These are phyloP conservation scores for Mesembryanthemum crystallinum DNA, from an alignment of 148 eudicot species.

Conservation along the genomic window DNA sequence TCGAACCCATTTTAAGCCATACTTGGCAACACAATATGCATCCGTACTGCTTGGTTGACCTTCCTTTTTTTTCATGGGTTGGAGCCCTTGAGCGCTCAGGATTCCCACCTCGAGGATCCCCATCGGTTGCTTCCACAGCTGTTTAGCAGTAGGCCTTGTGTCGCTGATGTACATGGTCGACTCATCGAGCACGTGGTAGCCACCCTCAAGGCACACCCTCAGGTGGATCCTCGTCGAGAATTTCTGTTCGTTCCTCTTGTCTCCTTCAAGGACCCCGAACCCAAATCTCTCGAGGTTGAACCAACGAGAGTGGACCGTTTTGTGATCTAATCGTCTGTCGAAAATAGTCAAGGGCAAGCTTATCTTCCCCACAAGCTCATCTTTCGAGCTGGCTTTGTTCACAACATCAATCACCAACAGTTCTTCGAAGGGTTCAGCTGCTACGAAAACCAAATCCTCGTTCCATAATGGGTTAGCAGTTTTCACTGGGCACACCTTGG, in stretches of 20 bases:
- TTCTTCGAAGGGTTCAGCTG: conserved; percentile 46
- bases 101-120: conserved; percentile 43
- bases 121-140: conserved; percentile 44
- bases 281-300: conserved; percentile 43
- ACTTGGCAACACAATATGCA: conserved; percentile 39
- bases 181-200: conserved; percentile 48
- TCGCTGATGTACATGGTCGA: conserved; percentile 53
- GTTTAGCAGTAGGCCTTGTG: conserved; percentile 42
- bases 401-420: conserved; percentile 31
- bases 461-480: conserved; percentile 41
- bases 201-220: conserved; percentile 43
- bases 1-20: conserved; percentile 39
- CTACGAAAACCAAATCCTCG: conserved; percentile 44
- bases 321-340: conserved; percentile 41
- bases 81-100: conserved; percentile 41
- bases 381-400: conserved; percentile 38
- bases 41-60: conserved; percentile 28
- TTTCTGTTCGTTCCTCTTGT: conserved; percentile 36
- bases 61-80: conserved; percentile 38
- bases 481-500: conserved; percentile 29
- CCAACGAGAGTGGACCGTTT: conserved; percentile 42
- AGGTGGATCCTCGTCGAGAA: conserved; percentile 42
- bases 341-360: conserved; percentile 30
- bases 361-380: conserved; percentile 41
- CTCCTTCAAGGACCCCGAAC: conserved; percentile 38